These are phyloP conservation scores for Porcisia hertigi DNA, from an alignment of 208 protist genomes.

Conservation along the genomic window DNA sequence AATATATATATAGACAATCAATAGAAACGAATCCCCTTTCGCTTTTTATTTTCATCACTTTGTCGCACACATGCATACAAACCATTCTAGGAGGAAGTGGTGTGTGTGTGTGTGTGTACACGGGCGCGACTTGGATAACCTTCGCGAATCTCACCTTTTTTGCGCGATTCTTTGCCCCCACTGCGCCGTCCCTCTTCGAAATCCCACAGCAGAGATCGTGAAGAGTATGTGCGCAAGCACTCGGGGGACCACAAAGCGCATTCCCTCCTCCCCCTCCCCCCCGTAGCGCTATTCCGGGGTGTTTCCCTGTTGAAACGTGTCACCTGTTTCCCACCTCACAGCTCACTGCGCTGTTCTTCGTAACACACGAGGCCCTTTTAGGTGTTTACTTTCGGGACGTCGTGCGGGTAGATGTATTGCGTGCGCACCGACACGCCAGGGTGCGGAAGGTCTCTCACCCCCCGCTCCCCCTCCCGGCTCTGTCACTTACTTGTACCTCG, in stretches of 20 bases:
- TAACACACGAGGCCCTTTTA: background rate
- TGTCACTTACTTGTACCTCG: background rate
- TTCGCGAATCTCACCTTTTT: background rate
- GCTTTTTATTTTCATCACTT: background rate
- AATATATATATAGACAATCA: background rate
- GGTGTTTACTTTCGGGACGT: background rate
- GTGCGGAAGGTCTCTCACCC: background rate
- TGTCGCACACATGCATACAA: background rate
- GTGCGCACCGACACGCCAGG: background rate
- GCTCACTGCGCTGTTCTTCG: background rate
- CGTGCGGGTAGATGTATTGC: background rate
- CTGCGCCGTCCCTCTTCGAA: background rate
- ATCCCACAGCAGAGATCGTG: background rate
- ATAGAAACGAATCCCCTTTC: background rate
- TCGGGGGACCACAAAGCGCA: background rate
- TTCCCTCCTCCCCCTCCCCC: too few species aligned
- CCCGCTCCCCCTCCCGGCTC: background rate
- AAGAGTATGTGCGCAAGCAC: background rate
- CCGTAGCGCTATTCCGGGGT: background rate
- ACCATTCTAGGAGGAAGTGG: background rate
- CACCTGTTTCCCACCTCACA: too few species aligned
- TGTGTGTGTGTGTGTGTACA: background rate
- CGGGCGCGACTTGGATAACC: background rate
- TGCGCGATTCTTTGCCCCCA: background rate
- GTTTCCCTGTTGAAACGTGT: background rate